Evolutionary conservation across 1,139 yeast genomes (phyloP), one percentile per base, ranked within the genome.

Genomic region (Blastobotrys proliferans): DNA sequence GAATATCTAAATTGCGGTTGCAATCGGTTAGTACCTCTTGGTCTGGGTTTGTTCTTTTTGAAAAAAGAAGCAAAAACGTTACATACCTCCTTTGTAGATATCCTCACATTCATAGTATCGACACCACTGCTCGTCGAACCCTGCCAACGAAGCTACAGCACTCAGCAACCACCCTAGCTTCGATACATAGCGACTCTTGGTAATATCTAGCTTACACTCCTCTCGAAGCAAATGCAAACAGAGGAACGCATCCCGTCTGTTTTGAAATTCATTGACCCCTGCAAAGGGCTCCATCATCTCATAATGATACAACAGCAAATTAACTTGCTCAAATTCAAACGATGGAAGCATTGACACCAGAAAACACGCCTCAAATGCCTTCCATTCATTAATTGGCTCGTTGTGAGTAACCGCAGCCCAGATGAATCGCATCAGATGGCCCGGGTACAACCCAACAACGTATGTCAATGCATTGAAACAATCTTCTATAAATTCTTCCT

Each of bases 171-270:
- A 35, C 0, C 82, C 79, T 13, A 88, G 55, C 30, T 63, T 61
- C 3, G 63, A 53, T 14, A 73, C 64, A 17, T 68, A 64, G 0
- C 54, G 49, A 4, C 2, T 58, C 49, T 9, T 72, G 68, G 28
- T 80, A 65, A 77, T 63, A 53, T 83, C 79, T 29, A 92, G 66
- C 44, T 75, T 71, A 35, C 73, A 63, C 49, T 90, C 97, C 60
- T 92, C 97, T 46, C 90, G 67, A 2, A 87, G 64, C 27, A 87
- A 58, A 65, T 90, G 97, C 32, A 90, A 62, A 0, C 88, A 77
- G 26, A 84, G 63, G 0, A 81, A 70, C n/a, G 86, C 70, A 48
- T 76, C 79, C 1, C 87, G 85, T 2, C 44, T 80, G 62, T 55
- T 77, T 16, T 46, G 47, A 41, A 49, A 42, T 43, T 49, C 51